Evolutionary conservation across 345 rosid genomes (phyloP).

Genomic region (Salix purpurea): DNA sequence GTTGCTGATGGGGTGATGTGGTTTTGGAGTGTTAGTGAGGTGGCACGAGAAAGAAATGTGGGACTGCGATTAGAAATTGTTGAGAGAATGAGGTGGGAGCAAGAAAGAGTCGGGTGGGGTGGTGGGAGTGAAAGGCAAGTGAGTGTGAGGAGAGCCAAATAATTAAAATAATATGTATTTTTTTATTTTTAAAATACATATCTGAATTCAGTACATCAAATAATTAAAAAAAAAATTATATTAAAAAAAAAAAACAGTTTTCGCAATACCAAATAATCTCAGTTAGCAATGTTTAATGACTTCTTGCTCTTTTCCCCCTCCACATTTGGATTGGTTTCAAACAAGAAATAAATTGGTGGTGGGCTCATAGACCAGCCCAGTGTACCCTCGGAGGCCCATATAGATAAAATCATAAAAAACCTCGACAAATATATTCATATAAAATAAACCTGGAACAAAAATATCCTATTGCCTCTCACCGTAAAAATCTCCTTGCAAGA

Average conservation of each 20-base stretch:
- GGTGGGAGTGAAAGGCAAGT: background rate
- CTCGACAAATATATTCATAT: no score
- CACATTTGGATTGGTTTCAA: background rate
- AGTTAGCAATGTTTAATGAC: no score
- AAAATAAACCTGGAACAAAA: background rate
- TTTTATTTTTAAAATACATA: no score
- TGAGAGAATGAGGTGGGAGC: conserved; percentile 19
- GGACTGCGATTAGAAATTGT: conserved; percentile 7
- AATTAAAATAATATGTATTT: no score
- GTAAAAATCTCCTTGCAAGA: background rate
- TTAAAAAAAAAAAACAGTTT: no score
- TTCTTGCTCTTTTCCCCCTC: background rate
- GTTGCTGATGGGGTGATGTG: conserved; percentile 4
- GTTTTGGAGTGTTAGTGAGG: background rate
- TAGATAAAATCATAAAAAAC: background rate
- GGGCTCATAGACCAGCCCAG: background rate
- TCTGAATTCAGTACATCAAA: no score
- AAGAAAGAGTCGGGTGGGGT: conserved; percentile 7
- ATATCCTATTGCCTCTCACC: background rate
- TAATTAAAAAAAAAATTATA: no score
- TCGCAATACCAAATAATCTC: no score
- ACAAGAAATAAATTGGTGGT: background rate
- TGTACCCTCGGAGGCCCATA: background rate
- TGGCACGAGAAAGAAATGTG: background rate
- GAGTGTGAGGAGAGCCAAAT: background rate